Percentiles rank a stretch among this genome's conserved stretches.
Evolutionary conservation across 1,139 yeast species (phyloP).

Genomic region (Pichia inconspicua): DNA sequence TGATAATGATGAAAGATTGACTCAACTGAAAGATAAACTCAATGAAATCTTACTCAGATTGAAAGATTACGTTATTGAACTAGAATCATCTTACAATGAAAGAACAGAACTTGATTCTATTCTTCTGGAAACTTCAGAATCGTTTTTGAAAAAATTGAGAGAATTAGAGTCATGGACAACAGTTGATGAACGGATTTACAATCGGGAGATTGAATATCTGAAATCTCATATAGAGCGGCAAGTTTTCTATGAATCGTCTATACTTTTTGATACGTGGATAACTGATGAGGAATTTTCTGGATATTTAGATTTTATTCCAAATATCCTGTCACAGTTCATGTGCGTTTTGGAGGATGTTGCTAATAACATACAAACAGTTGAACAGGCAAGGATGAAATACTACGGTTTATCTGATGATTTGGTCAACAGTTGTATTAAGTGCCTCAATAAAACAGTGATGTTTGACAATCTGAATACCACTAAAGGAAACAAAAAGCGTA

Average conservation of each 20-base stretch:
- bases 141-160: slow-evolving; percentile 36
- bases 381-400: slow-evolving; percentile 11
- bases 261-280: slow-evolving; percentile 32
- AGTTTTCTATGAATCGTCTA: slow-evolving; percentile 47
- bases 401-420: slow-evolving; percentile 7
- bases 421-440: slow-evolving; percentile 5
- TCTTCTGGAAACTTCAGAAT: slow-evolving; percentile 35
- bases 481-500: slow-evolving; percentile 3
- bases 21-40: slow-evolving; percentile 19
- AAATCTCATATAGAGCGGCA: slow-evolving; percentile 45
- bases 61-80: slow-evolving; percentile 37
- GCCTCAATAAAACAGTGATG: neutral
- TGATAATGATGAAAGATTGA: slow-evolving; percentile 18
- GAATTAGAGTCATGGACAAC: slow-evolving; percentile 52
- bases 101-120: slow-evolving; percentile 48
- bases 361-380: slow-evolving; percentile 5
- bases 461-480: neutral
- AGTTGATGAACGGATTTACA: slow-evolving; percentile 35
- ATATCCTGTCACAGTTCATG: slow-evolving; percentile 9
- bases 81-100: slow-evolving; percentile 43
- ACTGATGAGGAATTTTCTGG: neutral
- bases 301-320: slow-evolving; percentile 5
- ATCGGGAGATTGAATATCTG: slow-evolving; percentile 35
- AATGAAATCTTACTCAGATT: slow-evolving; percentile 24
- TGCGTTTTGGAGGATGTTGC: slow-evolving; percentile 8